These are phyloP conservation scores for Lathyrus tuberosus DNA, from an alignment of 306 rosid species.

Conservation along the genomic window DNA sequence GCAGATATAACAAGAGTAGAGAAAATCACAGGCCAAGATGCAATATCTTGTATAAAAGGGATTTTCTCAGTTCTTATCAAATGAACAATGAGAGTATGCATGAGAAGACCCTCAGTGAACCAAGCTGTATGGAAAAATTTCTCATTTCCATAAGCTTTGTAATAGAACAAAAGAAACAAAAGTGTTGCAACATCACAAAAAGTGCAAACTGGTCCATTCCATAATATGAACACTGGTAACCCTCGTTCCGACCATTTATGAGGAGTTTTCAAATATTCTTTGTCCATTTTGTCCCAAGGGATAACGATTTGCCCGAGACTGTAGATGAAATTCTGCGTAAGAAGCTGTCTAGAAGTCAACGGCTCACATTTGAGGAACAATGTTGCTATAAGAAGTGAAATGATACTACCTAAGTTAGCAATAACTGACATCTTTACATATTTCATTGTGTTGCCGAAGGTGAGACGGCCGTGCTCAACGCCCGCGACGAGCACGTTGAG, in stretches of 20 bases:
- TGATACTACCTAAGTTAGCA: constrained; percentile 73
- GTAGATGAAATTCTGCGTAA: constrained; percentile 74
- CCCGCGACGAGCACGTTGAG: constrained; percentile 80
- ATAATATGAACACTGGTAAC: constrained; percentile 65
- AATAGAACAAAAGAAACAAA: constrained; percentile 62
- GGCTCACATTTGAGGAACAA: constrained; percentile 65
- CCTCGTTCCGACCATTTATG: constrained; percentile 65
- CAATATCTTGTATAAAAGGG: constrained; percentile 69
- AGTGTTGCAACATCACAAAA: constrained; percentile 67
- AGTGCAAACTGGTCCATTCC: constrained; percentile 86
- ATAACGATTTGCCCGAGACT: constrained; percentile 65
- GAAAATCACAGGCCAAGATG: constrained; percentile 84
- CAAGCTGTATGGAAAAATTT: constrained; percentile 77
- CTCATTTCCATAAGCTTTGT: constrained; percentile 14
- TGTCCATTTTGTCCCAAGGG: constrained; percentile 75
- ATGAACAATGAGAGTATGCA: constrained; percentile 80
- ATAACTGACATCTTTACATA: constrained; percentile 79
- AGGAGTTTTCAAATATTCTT: constrained; percentile 62
- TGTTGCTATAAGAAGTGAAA: constrained; percentile 71
- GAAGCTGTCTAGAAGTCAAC: constrained; percentile 67
- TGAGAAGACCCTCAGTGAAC: constrained; percentile 80
- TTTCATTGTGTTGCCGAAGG: constrained; percentile 87
- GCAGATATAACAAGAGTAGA: constrained; percentile 67
- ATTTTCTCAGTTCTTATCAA: constrained; percentile 75
- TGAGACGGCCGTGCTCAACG: constrained; percentile 78